Percentiles rank a stretch among this genome's conserved stretches.
Conservation (phyloP, 345 rosid species). For the Eucalyptus sp. region DNA sequence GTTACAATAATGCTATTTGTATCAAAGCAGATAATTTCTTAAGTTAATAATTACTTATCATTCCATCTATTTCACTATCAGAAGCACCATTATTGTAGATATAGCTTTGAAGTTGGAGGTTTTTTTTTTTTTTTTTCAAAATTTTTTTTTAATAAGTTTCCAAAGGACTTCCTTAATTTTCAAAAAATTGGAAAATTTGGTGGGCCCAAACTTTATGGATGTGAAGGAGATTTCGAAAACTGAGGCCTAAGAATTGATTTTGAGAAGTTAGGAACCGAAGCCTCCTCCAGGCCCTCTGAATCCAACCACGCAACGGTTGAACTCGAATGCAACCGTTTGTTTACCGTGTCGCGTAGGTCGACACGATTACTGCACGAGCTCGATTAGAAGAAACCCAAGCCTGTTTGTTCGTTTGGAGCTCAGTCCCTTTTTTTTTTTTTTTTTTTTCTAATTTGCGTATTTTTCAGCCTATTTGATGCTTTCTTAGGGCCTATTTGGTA, state of each 20-base stretch:
- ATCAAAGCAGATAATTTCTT: not conserved
- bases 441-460: too few species aligned
- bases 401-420: not conserved
- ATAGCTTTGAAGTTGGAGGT: not conserved
- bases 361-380: not conserved
- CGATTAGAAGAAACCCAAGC: not conserved
- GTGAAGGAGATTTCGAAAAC: not conserved
- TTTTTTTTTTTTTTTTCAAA: too few species aligned
- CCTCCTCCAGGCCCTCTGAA: not conserved
- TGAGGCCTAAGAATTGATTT: not conserved
- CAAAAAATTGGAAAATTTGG: not conserved
- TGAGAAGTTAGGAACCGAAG: too few species aligned
- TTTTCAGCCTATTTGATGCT: not conserved
- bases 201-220: not conserved
- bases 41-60: not conserved
- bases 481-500: not conserved
- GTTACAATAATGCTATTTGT: not conserved
- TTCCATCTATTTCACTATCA: not conserved
- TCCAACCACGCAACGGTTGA: not conserved
- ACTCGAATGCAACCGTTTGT: not conserved
- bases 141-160: not conserved
- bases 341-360: not conserved
- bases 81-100: not conserved
- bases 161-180: not conserved
- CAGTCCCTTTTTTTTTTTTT: not conserved